phyloP scores from a whole-genome alignment of 148 eudicot genomes.

The Rhododendron ferrugineum region DNA sequence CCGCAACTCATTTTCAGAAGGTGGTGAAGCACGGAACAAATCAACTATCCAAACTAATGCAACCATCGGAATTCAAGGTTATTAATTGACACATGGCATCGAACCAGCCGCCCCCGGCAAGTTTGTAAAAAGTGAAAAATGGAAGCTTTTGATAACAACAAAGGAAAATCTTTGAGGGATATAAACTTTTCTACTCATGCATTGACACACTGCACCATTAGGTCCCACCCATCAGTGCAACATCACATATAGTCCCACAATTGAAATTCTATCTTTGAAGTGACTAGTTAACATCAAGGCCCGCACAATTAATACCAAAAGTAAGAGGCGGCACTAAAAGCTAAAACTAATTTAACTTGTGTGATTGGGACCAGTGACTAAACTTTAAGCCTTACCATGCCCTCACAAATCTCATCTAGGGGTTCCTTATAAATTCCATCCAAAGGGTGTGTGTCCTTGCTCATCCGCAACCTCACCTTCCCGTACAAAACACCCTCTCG shows the following conservation, averaged over 20 bases:
- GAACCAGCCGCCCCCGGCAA: background rate
- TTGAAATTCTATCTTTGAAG: background rate
- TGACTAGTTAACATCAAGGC: background rate
- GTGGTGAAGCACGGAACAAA: background rate
- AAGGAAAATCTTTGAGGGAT: background rate
- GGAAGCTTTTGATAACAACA: slow-evolving; percentile 13
- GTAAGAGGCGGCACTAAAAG: slow-evolving; percentile 19
- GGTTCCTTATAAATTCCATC: slow-evolving; percentile 12
- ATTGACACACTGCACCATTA: slow-evolving; percentile 10
- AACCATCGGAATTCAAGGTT: background rate
- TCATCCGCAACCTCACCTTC: background rate
- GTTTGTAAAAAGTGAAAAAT: slow-evolving; percentile 11
- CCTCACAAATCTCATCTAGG: background rate
- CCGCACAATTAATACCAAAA: slow-evolving; percentile 11
- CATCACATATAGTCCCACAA: background rate
- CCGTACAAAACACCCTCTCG: background rate
- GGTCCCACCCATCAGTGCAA: background rate
- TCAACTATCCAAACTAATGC: background rate
- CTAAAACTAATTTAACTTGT: slow-evolving; percentile 6
- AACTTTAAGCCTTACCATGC: slow-evolving; percentile 7
- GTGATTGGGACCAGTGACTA: slow-evolving; percentile 3
- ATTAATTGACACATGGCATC: slow-evolving; percentile 8
- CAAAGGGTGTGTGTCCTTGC: background rate
- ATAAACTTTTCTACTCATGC: background rate
- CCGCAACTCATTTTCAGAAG: background rate